Base-by-base conservation (phyloP, 306 rosid species). In the Geum urbanum region DNA sequence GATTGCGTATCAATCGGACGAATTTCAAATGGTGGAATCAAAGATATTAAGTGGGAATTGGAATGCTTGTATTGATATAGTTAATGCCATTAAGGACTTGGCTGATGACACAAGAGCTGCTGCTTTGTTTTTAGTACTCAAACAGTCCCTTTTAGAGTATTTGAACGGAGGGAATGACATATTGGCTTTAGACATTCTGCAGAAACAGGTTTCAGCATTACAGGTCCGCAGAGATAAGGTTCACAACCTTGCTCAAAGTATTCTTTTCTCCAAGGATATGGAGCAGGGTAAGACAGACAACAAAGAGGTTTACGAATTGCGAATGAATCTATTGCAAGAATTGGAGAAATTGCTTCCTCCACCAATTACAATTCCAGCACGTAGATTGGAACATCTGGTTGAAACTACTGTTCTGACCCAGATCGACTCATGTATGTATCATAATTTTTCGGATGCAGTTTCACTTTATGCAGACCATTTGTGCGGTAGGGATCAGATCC, bases 371-470 rank as follows among this genome's bases (percentile, higher is more conserved):
- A 35, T 92, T 12, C 87, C 90, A 0, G 85, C 76, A 64, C 79
- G 85, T 70, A 88, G 98, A 81, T 70, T 92, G 87, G 96, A 88
- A 72, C 86, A 81, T 76, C 80, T 92, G 74, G 91, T 92, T 64
- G 94, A 90, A 81, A 79, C 82, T 59, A 73, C 82, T 64, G 87
- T 90, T 69, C 52, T 79, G 19, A 71, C 90, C 48, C 90, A 88
- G 83, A 75, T 85, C 51, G 89, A 92, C 83, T 78, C 92, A 0
- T 92, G 98, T 70, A 54, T 82, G 80, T 90, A 88, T 82, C 97
- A 92, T 61, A 77, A 73, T 84, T 77, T 85, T 0, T 67, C 79
- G 1, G 79, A 53, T 84, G 55, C 81, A 3, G 66, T 88, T 71
- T 92, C 97, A 6, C 86, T 92, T 63, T 92, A 76, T 65, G 89